Conservation (phyloP, 148 eudicot genomes). For the Fagopyrum tataricum region DNA sequence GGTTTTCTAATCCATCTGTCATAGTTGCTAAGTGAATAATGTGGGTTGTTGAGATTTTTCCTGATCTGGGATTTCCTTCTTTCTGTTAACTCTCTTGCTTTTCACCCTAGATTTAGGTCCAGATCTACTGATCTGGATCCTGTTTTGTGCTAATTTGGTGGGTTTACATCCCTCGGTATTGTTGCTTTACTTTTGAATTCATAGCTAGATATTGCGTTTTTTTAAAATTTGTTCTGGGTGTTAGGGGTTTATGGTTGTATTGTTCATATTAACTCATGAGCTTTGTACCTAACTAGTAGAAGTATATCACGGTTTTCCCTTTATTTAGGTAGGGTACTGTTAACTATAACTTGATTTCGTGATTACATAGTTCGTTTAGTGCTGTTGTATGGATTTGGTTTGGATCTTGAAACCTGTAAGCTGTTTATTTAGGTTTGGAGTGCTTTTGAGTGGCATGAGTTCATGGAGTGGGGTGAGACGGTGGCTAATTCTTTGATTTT, state of each 20-base stretch:
- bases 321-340: neutral
- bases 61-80: slow-evolving; percentile 17
- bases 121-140: slow-evolving; percentile 24
- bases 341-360: neutral
- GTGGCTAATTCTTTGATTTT: neutral
- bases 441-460: slow-evolving; percentile 6
- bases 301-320: slow-evolving; percentile 2
- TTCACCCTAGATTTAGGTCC: slow-evolving; percentile 23
- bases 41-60: slow-evolving; percentile 28
- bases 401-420: neutral
- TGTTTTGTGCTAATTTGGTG: slow-evolving; percentile 8
- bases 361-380: neutral
- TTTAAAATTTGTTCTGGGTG: neutral
- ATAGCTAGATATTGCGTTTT: neutral
- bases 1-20: slow-evolving; percentile 22
- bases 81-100: slow-evolving; percentile 12
- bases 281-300: neutral
- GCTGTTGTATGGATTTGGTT: neutral
- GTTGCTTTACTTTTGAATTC: slow-evolving; percentile 10
- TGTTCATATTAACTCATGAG: slow-evolving; percentile 2
- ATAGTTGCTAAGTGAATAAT: slow-evolving; percentile 18
- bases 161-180: neutral
- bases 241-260: neutral
- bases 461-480: neutral
- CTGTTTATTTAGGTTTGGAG: neutral